Evolutionary conservation across 495 filamentous ascomycete species (phyloP), one percentile per base, ranked within the genome.

Genomic region (Clohesyomyces aquaticus): DNA sequence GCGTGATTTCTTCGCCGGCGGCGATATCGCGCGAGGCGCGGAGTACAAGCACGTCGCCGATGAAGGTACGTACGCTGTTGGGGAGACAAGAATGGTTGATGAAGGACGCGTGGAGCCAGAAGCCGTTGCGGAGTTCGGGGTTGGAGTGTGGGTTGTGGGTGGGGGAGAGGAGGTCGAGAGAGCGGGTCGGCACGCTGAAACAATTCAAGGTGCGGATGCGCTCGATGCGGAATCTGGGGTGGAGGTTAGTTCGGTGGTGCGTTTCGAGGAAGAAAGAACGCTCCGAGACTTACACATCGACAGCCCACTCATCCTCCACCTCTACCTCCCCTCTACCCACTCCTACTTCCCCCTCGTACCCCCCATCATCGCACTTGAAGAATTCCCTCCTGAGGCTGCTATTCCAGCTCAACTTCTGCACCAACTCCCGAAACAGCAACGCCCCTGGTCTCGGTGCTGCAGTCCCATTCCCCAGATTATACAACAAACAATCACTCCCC

Each of bases 21-120:
- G 71, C 68, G 9, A 88, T 72, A 64, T 80, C 70, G 21, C 65
- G 59, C 9, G 73, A 68, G 0, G 85, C 83, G n/a, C 83, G 82
- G 22, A 84, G 61, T 49, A 86, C 73, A 73, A 81, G 79, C 75
- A 88, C 78, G 66, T 87, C 85, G 45, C 84, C 82, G 59, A 86
- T 82, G 70, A 84, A 86, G 21, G 78, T 68, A 22, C 80, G 77
- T 2, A 50, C 41, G 16, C 72, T 70, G 62, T 82, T 86, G 19
- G 72, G 67, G 50, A 77, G 4, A 65, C 83, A 87, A 23, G 76
- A 77, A 63, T 87, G 83, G 66, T 87, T 86, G 45, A 82, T 77
- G 71, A 78, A 81, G 0, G 83, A 81, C 16, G 83, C 81, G 43
- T 76, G 64, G 4, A 72, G 63, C 85, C 85, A 87, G 19, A 87